phyloP scores from a whole-genome alignment of 148 eudicot genomes.

The Rhododendron kiyosumense region DNA sequence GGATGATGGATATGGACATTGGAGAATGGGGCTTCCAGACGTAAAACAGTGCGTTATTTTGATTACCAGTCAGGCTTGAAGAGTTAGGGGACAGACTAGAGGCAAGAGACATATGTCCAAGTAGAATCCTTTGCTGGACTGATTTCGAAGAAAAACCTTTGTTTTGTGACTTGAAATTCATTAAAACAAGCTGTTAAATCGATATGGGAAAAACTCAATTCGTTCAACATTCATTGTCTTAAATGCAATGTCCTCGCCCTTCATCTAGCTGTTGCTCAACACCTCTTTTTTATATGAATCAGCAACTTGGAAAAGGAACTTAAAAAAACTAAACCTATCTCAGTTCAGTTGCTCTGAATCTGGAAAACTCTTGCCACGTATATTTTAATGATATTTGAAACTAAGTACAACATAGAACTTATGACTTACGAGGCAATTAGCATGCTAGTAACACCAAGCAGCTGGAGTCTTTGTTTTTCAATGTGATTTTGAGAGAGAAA shows the following conservation, averaged over 20 bases:
- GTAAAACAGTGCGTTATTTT: not conserved
- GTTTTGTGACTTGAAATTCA: not conserved
- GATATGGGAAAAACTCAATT: not conserved
- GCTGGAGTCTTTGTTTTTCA: slow-evolving; percentile 78
- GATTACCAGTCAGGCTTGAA: not conserved
- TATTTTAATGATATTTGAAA: not conserved
- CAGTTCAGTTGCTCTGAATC: not conserved
- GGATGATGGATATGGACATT: not conserved
- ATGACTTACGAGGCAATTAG: slow-evolving; percentile 91
- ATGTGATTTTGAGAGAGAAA: slow-evolving; percentile 66
- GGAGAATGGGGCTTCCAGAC: not conserved
- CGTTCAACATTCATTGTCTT: not conserved
- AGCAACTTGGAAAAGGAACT: not conserved
- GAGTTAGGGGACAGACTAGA: not conserved
- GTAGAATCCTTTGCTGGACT: not conserved
- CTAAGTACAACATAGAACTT: not conserved
- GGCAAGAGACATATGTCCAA: not conserved
- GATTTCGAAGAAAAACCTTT: not conserved
- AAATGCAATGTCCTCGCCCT: not conserved
- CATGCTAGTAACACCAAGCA: slow-evolving; percentile 94
- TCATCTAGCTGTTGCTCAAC: not conserved
- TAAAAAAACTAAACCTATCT: not conserved
- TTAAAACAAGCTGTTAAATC: not conserved
- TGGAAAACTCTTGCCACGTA: not conserved
- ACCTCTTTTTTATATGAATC: not conserved